Conservation (phyloP, 148 eudicot species). For the Rhododendron griersonianum region DNA sequence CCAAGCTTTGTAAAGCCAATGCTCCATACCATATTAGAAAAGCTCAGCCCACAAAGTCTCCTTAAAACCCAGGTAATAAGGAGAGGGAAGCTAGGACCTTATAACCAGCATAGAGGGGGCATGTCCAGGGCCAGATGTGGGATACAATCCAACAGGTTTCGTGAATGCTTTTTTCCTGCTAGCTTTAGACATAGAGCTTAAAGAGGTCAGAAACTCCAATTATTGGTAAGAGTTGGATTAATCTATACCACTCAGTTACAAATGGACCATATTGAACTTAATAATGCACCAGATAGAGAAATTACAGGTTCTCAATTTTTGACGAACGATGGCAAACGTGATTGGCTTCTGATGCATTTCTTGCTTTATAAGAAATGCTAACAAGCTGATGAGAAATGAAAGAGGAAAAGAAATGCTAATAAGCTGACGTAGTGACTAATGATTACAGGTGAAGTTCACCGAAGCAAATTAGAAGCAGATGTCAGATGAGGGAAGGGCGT, state of each 20-base stretch:
- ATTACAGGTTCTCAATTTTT: not conserved
- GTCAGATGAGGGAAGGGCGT: not conserved
- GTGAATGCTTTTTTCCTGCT: too few relatives aligned
- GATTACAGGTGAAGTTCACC: not conserved
- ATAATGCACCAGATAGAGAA: not conserved
- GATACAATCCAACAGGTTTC: too few relatives aligned
- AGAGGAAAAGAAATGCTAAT: not conserved
- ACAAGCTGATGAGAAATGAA: not conserved
- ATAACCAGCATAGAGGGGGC: too few relatives aligned
- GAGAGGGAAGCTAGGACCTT: too few relatives aligned
- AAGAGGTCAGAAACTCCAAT: not conserved
- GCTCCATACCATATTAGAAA: slow-evolving; percentile 72
- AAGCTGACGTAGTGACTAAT: not conserved
- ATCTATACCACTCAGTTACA: not conserved
- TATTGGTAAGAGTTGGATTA: not conserved
- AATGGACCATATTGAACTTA: not conserved
- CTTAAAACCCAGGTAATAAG: too few relatives aligned
- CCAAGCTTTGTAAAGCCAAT: slow-evolving; percentile 71
- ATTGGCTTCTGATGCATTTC: slow-evolving; percentile 1
- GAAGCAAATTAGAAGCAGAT: not conserved
- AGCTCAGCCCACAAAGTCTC: too few relatives aligned
- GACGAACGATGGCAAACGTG: not conserved
- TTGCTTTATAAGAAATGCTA: slow-evolving; percentile 5
- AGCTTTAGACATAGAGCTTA: not conserved
- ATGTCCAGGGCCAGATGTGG: too few relatives aligned